Evolutionary conservation across 208 protist species (phyloP).

Genomic region (Endotrypanum monterogeii): DNA sequence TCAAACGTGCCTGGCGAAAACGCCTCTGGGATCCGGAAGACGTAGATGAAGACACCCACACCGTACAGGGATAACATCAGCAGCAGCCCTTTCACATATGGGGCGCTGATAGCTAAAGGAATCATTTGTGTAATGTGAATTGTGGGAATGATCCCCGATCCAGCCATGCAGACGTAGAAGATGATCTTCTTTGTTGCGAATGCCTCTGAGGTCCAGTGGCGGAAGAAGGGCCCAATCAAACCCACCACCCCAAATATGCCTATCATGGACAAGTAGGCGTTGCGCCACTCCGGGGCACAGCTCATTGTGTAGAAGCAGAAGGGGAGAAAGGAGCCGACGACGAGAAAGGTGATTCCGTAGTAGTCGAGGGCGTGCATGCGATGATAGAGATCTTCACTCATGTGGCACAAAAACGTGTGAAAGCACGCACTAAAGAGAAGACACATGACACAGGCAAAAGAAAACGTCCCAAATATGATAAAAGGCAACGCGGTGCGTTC

Average conservation of each 20-base stretch:
- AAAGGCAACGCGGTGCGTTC: slow-evolving; percentile 35
- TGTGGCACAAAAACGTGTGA: slow-evolving; percentile 74
- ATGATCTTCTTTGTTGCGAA: slow-evolving; percentile 61
- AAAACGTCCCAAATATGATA: slow-evolving; percentile 73
- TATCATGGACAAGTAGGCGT: slow-evolving; percentile 77
- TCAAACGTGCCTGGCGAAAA: slow-evolving; percentile 78
- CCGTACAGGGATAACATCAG: slow-evolving; percentile 75
- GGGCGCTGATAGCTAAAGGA: slow-evolving; percentile 36
- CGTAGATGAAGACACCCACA: slow-evolving; percentile 82
- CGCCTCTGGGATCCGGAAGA: slow-evolving; percentile 73
- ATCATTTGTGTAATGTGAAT: slow-evolving; percentile 61
- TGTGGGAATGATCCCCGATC: slow-evolving; percentile 66
- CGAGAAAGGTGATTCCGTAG: slow-evolving; percentile 84
- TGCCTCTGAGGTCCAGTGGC: slow-evolving; percentile 64
- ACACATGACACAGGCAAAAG: slow-evolving; percentile 72
- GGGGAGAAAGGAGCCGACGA: slow-evolving; percentile 82
- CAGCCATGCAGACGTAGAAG: slow-evolving; percentile 81
- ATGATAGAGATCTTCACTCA: slow-evolving; percentile 52
- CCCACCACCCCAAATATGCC: slow-evolving; percentile 69
- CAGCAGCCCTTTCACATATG: slow-evolving; percentile 57
- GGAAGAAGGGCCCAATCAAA: slow-evolving; percentile 75
- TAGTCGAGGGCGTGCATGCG: slow-evolving; percentile 81
- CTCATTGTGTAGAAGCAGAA: slow-evolving; percentile 82
- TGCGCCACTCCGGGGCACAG: slow-evolving; percentile 68
- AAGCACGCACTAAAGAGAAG: slow-evolving; percentile 77